Conservation (phyloP, 1,284 basidiomycete genomes). For the Malassezia vespertilionis region DNA sequence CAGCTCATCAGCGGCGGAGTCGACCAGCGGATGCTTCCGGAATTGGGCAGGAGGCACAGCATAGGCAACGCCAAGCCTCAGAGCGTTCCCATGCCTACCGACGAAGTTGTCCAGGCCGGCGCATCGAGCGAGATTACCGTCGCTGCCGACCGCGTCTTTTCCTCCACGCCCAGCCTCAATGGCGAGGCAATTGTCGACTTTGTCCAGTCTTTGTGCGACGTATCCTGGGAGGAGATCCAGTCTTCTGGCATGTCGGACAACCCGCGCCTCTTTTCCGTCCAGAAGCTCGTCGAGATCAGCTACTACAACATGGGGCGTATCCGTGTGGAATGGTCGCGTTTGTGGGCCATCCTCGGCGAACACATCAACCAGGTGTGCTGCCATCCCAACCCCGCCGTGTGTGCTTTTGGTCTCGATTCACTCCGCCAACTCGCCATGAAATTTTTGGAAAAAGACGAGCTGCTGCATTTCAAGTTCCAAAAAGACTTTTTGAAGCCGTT, state of each 20-base stretch:
- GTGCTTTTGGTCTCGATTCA: slow-evolving; percentile 92
- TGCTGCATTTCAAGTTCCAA: slow-evolving; percentile 97
- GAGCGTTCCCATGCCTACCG: slow-evolving; percentile 54
- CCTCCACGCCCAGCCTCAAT: slow-evolving; percentile 80
- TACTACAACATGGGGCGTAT: slow-evolving; percentile 99
- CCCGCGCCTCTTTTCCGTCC: slow-evolving; percentile 89
- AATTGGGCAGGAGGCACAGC: slow-evolving; percentile 57
- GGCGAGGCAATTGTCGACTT: slow-evolving; percentile 97
- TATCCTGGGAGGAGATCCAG: slow-evolving; percentile 99
- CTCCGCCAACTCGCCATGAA: slow-evolving; percentile 96
- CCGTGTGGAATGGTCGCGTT: slow-evolving; percentile 92
- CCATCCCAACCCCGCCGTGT: slow-evolving; percentile 92
- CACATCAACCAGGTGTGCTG: slow-evolving; percentile 99
- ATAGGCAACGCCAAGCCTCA: slow-evolving; percentile 7
- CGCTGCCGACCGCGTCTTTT: slow-evolving; percentile 98
- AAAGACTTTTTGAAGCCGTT: slow-evolving; percentile 98
- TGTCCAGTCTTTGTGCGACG: slow-evolving; percentile 85
- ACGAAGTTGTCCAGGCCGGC: slow-evolving; percentile 92
- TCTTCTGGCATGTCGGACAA: slow-evolving; percentile 78
- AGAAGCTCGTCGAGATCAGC: slow-evolving; percentile 97
- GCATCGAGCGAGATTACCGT: slow-evolving; percentile 96
- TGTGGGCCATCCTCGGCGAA: slow-evolving; percentile 95
- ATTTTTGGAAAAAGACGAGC: slow-evolving; percentile 95
- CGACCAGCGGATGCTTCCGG: slow-evolving; percentile 59
- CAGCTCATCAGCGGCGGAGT: slow-evolving; percentile 47